Conservation (phyloP, 257 asterid genomes). For the Cordia subcordata region DNA sequence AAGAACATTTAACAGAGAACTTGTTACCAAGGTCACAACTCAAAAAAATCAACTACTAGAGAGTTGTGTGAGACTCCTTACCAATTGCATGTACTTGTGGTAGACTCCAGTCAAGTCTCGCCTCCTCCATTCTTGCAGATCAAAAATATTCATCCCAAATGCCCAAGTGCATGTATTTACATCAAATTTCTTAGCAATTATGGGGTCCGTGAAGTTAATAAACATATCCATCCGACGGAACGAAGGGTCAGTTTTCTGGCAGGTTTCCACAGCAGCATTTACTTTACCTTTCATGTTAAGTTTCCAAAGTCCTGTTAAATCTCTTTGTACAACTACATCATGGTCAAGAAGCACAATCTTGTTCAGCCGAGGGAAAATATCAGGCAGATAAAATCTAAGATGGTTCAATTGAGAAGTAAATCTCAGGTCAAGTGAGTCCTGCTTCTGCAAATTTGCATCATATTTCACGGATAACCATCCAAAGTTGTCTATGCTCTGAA, state of each 20-base stretch:
- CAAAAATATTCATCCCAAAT: constrained; percentile 86
- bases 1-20: too few species aligned
- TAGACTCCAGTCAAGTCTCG: constrained; percentile 53
- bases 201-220: constrained; percentile 69
- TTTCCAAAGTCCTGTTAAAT: constrained; percentile 71
- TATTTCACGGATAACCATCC: constrained; percentile 59
- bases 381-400: constrained; percentile 90
- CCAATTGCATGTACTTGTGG: constrained; percentile 67
- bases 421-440: constrained; percentile 63
- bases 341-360: constrained; percentile 90
- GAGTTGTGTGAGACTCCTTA: constrained; percentile 20
- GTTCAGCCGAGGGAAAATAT: constrained; percentile 61
- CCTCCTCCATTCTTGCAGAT: constrained; percentile 78
- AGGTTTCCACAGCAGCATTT: constrained; percentile 83
- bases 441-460: constrained; percentile 38
- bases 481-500: constrained; percentile 57
- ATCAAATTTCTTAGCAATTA: constrained; percentile 44
- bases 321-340: constrained; percentile 88
- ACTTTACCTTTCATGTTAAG: constrained; percentile 72
- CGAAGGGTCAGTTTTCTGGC: constrained; percentile 62
- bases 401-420: constrained; percentile 72
- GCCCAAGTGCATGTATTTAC: constrained; percentile 88
- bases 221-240: constrained; percentile 71
- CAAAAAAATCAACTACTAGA: constrained; percentile 1
- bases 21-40: too few species aligned